Percentiles rank a stretch among this genome's conserved stretches.
Conservation (phyloP, 352 stramenopile species). For the Pythium pectinolyticum region DNA sequence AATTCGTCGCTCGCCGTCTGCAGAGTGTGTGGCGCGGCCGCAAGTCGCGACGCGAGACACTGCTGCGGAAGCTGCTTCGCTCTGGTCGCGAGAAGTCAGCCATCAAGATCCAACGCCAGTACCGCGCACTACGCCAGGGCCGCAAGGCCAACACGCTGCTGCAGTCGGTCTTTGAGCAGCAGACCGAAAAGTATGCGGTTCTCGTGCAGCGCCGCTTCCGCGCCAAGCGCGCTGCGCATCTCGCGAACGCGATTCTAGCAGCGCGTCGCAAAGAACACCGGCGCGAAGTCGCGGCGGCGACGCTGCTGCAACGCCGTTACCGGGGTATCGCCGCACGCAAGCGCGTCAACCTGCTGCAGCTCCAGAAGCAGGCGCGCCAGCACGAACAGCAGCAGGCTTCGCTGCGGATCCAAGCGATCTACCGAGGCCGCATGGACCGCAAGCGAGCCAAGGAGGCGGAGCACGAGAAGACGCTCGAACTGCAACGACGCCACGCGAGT, state of each 20-base stretch:
- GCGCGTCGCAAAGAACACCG: constrained; percentile 32
- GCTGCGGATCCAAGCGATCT: constrained; percentile 57
- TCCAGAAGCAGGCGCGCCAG: constrained; percentile 34
- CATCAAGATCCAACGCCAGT: constrained; percentile 70
- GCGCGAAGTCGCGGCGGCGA: constrained; percentile 44
- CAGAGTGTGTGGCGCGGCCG: constrained; percentile 71
- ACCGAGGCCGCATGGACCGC: constrained; percentile 50
- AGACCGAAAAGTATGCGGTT: constrained; percentile 41
- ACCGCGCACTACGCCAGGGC: constrained; percentile 42
- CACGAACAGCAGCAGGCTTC: constrained; percentile 41
- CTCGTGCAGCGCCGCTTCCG: constrained; percentile 67
- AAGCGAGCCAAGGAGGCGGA: constrained; percentile 40
- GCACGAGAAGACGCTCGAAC: constrained; percentile 33
- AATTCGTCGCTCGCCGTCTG: constrained; percentile 49
- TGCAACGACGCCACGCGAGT: constrained; percentile 36
- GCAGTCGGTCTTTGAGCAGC: constrained; percentile 42
- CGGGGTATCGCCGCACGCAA: constrained; percentile 40
- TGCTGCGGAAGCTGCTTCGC: constrained; percentile 49
- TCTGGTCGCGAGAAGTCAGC: constrained; percentile 50
- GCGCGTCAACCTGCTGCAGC: constrained; percentile 36
- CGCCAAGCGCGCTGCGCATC: constrained; percentile 37
- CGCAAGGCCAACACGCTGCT: constrained; percentile 34
- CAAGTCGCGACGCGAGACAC: constrained; percentile 41
- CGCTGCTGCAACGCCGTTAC: constrained; percentile 54
- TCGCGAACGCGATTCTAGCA: constrained; percentile 42